Percentiles rank a stretch among this genome's conserved stretches.
phyloP scores from a whole-genome alignment of 352 stramenopile species.

The Blastocystis sp. region DNA sequence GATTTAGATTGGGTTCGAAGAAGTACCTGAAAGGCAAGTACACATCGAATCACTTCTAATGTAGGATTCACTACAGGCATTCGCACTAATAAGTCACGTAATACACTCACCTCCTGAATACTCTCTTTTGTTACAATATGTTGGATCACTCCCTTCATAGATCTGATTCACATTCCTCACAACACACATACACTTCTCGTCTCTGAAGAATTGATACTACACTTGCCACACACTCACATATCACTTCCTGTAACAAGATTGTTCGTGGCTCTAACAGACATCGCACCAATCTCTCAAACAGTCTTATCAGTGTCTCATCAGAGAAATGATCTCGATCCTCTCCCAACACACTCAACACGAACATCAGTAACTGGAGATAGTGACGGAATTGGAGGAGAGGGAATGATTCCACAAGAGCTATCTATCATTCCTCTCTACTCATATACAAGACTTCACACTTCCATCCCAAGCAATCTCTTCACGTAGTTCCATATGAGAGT shows the following conservation, averaged over 20 bases:
- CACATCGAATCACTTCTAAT: conserved; percentile 12
- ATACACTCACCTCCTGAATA: background rate
- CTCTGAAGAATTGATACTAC: background rate
- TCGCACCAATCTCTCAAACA: background rate
- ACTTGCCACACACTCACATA: background rate
- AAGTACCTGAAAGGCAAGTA: background rate
- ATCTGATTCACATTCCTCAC: background rate
- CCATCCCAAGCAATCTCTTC: background rate
- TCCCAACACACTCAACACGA: background rate
- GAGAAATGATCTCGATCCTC: background rate
- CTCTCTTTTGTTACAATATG: background rate
- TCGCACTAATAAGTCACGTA: background rate
- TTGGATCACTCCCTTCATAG: background rate
- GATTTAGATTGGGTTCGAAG: background rate
- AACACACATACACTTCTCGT: background rate
- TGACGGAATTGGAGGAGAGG: background rate
- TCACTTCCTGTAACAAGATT: background rate
- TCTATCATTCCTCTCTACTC: background rate
- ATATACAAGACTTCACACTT: background rate
- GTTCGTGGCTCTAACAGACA: background rate
- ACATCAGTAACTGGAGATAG: background rate
- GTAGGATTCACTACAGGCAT: conserved; percentile 5
- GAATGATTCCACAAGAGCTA: background rate
- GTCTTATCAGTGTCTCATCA: background rate
- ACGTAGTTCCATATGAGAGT: background rate